Evolutionary conservation across 106 monocot species (phyloP), one percentile per base, ranked within the genome.

Genomic region (Xerophyta viscosa): DNA sequence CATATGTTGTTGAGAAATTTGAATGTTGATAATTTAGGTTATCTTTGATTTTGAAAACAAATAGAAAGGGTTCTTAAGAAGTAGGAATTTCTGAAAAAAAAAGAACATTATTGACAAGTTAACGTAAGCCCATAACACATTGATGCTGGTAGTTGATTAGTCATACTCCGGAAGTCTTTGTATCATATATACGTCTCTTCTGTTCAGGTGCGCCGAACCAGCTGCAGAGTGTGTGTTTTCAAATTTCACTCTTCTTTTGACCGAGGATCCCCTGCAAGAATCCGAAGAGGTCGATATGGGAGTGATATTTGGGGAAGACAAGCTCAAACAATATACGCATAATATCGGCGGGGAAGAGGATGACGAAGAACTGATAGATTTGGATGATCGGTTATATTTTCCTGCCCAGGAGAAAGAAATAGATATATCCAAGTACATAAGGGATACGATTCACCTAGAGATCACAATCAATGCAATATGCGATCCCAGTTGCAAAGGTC

Each of bases 341-440:
- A 41, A 9, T 28, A 31, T 21, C 9, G 46, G 60, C 0, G 66
- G 65, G 15, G 77, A 69, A 4, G 82, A 73, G 20, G 72, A 73
- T 0, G 78, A 85, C 43, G 96, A 84, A 43, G 43, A 60, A 19
- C 55, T 62, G 14, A 86, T 90, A 51, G 86, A 98, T 27, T 53
- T 56, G 52, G 96, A 98, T 37, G 96, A 98, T 31, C 60, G 54
- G 65, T 58, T 98, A 37, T 62, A 90, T 47, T 98, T 98, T 50
- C 96, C 96, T 0, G 17, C 68, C 20, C 82, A 69, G 60, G 74
- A 77, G 18, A 90, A 66, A 39, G 85, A 90, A 47, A 77, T 90
- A 3, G 96, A 98, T 56, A 71, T 98, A 25, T 98, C 96, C 7
- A 98, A 98, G 48, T 70, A 89, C 42, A 67, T 98, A 3, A 26